Conservation (phyloP, 768 basidiomycete species). For the Russula emetica region DNA sequence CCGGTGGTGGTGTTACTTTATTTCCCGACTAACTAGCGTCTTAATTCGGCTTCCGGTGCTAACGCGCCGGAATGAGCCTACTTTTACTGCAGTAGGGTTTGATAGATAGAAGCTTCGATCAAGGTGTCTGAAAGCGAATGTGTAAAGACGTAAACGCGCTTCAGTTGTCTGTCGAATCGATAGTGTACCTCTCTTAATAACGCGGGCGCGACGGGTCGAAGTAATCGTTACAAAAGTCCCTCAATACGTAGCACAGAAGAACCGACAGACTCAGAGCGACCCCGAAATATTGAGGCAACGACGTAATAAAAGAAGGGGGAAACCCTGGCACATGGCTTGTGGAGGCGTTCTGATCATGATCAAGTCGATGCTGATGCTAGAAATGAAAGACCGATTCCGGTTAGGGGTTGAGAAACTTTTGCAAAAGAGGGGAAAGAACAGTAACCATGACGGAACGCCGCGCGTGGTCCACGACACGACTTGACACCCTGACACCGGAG, state of each 20-base stretch:
- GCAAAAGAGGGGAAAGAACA: background rate
- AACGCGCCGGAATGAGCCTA: background rate
- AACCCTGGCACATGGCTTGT: background rate
- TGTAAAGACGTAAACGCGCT: background rate
- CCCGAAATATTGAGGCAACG: background rate
- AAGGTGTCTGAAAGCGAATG: background rate
- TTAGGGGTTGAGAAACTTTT: background rate
- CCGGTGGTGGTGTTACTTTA: background rate
- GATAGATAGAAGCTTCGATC: background rate
- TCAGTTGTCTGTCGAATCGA: background rate
- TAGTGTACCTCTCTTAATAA: background rate
- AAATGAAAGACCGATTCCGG: background rate
- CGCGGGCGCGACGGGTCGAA: background rate
- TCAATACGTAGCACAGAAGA: background rate
- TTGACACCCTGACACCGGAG: background rate
- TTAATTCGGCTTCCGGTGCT: background rate
- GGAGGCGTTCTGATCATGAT: background rate
- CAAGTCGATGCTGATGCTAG: background rate
- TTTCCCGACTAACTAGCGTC: background rate
- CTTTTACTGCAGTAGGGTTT: background rate
- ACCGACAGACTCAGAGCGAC: background rate
- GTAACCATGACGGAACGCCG: background rate
- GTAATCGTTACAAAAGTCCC: background rate
- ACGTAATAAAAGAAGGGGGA: background rate
- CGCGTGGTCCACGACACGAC: background rate